Conservation (phyloP, 257 asterid genomes). For the Solanum dulcamara region DNA sequence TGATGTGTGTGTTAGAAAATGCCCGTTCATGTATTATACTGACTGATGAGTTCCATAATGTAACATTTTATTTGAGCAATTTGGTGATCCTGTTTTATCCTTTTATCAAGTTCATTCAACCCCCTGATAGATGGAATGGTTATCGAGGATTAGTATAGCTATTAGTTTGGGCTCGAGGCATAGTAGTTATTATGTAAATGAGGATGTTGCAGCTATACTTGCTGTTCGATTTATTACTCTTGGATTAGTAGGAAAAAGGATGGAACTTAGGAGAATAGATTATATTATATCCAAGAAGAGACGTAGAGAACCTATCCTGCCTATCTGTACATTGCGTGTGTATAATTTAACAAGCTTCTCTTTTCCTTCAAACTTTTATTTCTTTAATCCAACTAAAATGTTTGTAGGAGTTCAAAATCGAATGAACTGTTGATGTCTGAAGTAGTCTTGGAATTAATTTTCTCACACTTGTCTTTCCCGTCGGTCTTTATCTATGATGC, state of each 20-base stretch:
- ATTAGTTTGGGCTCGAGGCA: not conserved
- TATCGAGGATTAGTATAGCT: not conserved
- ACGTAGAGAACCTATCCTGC: not conserved
- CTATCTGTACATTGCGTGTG: not conserved
- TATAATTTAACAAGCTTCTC: not conserved
- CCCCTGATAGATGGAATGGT: not conserved
- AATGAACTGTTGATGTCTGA: not conserved
- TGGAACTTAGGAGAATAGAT: not conserved
- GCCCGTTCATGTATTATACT: not conserved
- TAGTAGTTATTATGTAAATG: not conserved
- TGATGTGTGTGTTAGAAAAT: not conserved
- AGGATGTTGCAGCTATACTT: not conserved
- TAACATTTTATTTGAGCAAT: not conserved
- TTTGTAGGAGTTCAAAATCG: not conserved
- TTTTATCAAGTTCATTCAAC: not conserved
- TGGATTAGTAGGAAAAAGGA: not conserved
- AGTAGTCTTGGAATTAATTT: not conserved
- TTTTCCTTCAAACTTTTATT: not conserved
- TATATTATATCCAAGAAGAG: not conserved
- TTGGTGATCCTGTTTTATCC: not conserved
- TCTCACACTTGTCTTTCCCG: not conserved
- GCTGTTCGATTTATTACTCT: not conserved
- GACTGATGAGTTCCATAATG: not conserved
- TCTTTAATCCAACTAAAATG: not conserved
- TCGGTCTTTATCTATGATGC: constrained; percentile 16